phyloP scores from a whole-genome alignment of 2,329 filamentous ascomycete species.

The Aspergillus sp. region DNA sequence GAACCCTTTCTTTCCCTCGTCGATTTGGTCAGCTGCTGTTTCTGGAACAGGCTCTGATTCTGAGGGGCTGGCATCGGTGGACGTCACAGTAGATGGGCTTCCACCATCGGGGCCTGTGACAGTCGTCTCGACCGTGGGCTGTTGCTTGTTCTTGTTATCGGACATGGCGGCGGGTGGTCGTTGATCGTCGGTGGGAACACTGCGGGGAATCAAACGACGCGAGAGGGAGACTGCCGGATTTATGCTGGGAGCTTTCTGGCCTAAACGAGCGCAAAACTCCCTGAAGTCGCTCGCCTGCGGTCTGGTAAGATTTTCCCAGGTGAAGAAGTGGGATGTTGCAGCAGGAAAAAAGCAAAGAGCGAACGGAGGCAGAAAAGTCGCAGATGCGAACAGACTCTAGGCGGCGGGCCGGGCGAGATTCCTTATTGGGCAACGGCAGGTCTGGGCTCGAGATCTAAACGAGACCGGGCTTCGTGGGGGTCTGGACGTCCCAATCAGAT shows the following conservation, averaged over 20 bases:
- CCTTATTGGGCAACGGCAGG: slow-evolving; percentile 2
- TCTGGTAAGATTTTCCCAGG: slow-evolving; percentile 11
- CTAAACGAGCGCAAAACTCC: slow-evolving; percentile 57
- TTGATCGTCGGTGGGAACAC: not conserved
- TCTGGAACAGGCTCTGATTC: slow-evolving; percentile 18
- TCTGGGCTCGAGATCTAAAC: slow-evolving; percentile 8
- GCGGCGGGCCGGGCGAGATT: not conserved
- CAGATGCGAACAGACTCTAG: not conserved
- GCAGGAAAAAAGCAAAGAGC: slow-evolving; percentile 10
- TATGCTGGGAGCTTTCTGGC: slow-evolving; percentile 48
- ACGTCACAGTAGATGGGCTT: slow-evolving; percentile 19
- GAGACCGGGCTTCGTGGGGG: slow-evolving; percentile 6
- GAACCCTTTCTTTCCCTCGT: slow-evolving; percentile 48
- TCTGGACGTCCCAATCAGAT: not conserved
- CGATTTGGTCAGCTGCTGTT: slow-evolving; percentile 38
- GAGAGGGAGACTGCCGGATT: not conserved
- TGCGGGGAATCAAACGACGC: not conserved
- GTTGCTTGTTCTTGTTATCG: slow-evolving; percentile 27
- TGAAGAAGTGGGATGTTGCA: not conserved
- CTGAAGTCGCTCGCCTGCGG: slow-evolving; percentile 53
- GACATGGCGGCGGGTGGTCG: slow-evolving; percentile 22
- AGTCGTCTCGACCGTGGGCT: slow-evolving; percentile 25
- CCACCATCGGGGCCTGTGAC: slow-evolving; percentile 12
- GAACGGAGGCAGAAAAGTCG: slow-evolving; percentile 4
- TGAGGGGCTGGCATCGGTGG: slow-evolving; percentile 14